A percentile compares a stretch with the other conserved stretches of the same genome.
Evolutionary conservation across 2,329 filamentous ascomycete species (phyloP).

Genomic region (Epichloe hybrida): DNA sequence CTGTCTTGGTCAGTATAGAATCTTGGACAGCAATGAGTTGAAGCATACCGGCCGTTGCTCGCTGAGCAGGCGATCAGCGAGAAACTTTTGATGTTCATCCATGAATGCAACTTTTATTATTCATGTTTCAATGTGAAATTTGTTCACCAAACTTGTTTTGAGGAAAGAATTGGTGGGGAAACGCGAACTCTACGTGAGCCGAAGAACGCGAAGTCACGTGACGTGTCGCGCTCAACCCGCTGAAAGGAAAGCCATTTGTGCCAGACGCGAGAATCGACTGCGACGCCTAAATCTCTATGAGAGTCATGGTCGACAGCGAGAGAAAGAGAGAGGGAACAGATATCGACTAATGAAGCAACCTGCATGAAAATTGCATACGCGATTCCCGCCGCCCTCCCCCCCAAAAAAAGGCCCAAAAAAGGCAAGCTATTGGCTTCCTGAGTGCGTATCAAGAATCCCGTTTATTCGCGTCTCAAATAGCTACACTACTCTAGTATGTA

Average conservation of each 20-base stretch:
- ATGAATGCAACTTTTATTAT: conserved; percentile 18
- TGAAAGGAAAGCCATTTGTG: no score
- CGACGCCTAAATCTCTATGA: not conserved
- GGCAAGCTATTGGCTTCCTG: not conserved
- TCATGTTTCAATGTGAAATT: not conserved
- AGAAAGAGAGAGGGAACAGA: not conserved
- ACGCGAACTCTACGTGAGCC: conserved; percentile 4
- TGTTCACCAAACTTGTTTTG: not conserved
- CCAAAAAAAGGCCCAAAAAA: not conserved
- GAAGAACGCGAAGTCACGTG: conserved; percentile 24
- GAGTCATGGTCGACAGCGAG: no score
- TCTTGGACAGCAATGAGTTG: not conserved
- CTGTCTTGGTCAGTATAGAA: conserved; percentile 28
- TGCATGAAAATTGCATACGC: not conserved
- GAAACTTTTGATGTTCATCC: conserved; percentile 55
- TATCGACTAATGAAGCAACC: not conserved
- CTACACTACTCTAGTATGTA: not conserved
- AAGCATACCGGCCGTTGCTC: conserved; percentile 56
- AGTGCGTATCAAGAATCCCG: not conserved
- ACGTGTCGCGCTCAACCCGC: not conserved
- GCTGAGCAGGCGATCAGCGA: conserved; percentile 62
- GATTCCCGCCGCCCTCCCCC: not conserved
- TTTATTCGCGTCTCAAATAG: not conserved
- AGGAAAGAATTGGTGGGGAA: not conserved
- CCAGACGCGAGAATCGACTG: not conserved